Base-by-base conservation (phyloP, 768 basidiomycete genomes). In the Macrocybe gigantea region DNA sequence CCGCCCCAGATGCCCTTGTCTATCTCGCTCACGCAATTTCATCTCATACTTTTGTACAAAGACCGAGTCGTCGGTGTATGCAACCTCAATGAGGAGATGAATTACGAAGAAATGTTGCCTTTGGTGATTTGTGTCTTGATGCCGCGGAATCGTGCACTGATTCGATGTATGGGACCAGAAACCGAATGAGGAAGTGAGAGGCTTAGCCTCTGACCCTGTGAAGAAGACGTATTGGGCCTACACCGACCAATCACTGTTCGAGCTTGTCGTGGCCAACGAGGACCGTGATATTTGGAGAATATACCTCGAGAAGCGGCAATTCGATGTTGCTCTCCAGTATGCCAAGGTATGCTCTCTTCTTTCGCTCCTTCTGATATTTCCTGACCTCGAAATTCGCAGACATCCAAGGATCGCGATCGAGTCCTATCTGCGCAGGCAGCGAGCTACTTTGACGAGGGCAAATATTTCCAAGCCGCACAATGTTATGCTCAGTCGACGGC, bases 271-370 rank as follows among this genome's bases (percentile, higher is more conserved):
- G 8, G 74, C 75, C 6, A 92, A 94, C 56, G 96, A 99, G 68
- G 88, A 89, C 59, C 79, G 94, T 8, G 90, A 97, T 60, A 84
- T 99, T 6, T 99, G 96, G 96, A 82, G 83, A 59, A 83, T 93
- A 46, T 92, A 89, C 64, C 73, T 97, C 7, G 79, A 84, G 45
- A 82, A 87, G 56, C 80, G 77, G 2, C 78, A 85, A 45, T 93
- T 81, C 54, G 86, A 90, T n/a, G 64, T 76, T 0, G 91, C 95
- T 0, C 65, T 95, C 47, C 73, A 77, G 48, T 89, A 89, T 66
- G 80, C 92, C 15, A 92, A 90, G 74, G 95, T 89, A 38, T 30
- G 73, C 54, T 37, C 36, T 37, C 8, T 33, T 4, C 22, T 22
- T 22, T 22, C 4, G 22, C 22, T 22, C 4, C 22, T 22, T 22